Conservation (phyloP, 805 yeast genomes). For the Wickerhamiella lipophila region DNA sequence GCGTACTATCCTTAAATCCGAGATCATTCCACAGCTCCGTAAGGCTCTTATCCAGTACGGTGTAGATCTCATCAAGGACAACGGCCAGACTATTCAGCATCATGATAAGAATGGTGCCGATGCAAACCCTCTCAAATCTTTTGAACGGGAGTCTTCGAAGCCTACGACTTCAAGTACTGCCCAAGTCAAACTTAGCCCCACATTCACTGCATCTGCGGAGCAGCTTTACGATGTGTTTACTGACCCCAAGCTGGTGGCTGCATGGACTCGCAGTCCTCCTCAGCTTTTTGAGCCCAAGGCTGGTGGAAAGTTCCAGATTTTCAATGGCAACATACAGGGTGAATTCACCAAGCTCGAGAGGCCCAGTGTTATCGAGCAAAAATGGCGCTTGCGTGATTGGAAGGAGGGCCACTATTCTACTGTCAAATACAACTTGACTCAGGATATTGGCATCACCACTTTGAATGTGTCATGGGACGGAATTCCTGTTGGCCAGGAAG, state of each 20-base stretch:
- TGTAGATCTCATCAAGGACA: constrained; percentile 52
- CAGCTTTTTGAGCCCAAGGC: constrained; percentile 38
- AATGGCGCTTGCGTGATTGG: constrained; percentile 89
- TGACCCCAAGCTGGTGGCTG: constrained; percentile 66
- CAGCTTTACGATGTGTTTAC: constrained; percentile 68
- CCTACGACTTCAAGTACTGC: constrained; percentile 63
- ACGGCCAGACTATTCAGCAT: constrained; percentile 82
- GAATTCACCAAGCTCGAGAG: constrained; percentile 47
- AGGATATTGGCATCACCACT: constrained; percentile 75
- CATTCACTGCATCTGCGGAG: constrained; percentile 77
- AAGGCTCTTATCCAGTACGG: constrained; percentile 53
- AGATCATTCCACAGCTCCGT: constrained; percentile 61
- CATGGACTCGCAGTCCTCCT: constrained; percentile 78
- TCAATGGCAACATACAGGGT: constrained; percentile 81
- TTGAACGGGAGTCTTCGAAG: constrained; percentile 11
- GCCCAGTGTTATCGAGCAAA: constrained; percentile 49
- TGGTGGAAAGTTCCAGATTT: constrained; percentile 54
- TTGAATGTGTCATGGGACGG: constrained; percentile 71
- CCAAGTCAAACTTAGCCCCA: constrained; percentile 59
- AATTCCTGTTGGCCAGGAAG: constrained; percentile 95
- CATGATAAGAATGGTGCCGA: constrained; percentile 30
- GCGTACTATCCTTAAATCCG: constrained; percentile 39
- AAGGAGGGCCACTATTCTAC: constrained; percentile 67
- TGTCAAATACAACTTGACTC: constrained; percentile 51
- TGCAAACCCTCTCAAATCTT: neutral